Conservation (phyloP, 805 yeast species). For the Wickerhamomyces kurtzmanii region DNA sequence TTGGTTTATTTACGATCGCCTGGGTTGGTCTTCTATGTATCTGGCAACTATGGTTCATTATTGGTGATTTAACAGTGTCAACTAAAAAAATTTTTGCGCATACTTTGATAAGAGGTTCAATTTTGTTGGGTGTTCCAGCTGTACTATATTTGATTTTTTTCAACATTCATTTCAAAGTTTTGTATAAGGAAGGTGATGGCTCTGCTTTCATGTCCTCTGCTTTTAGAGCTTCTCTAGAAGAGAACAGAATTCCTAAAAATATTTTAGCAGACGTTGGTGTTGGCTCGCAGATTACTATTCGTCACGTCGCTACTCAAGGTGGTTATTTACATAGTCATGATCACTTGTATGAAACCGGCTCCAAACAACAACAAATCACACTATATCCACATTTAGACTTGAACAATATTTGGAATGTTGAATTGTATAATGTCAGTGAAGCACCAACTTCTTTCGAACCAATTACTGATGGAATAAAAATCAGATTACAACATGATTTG, state of each 20-base stretch:
- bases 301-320: slow-evolving; percentile 63
- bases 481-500: slow-evolving; percentile 51
- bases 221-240: slow-evolving; percentile 54
- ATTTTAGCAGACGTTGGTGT: slow-evolving; percentile 64
- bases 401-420: slow-evolving; percentile 67
- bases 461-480: slow-evolving; percentile 57
- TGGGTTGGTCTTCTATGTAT: slow-evolving; percentile 63
- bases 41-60: slow-evolving; percentile 56
- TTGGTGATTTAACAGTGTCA: slow-evolving; percentile 59
- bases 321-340: slow-evolving; percentile 81
- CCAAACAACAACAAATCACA: slow-evolving; percentile 78
- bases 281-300: slow-evolving; percentile 55
- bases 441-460: slow-evolving; percentile 52
- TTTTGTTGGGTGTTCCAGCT: slow-evolving; percentile 51
- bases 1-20: slow-evolving; percentile 70
- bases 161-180: slow-evolving; percentile 49
- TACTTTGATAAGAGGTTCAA: slow-evolving; percentile 36
- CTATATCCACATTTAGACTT: slow-evolving; percentile 70
- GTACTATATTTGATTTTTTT: slow-evolving; percentile 48
- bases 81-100: slow-evolving; percentile 34
- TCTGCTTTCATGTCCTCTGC: slow-evolving; percentile 64
- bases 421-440: slow-evolving; percentile 50
- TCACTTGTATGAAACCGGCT: slow-evolving; percentile 64
- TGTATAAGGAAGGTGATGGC: slow-evolving; percentile 60
- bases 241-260: slow-evolving; percentile 47